Percentiles rank a stretch among this genome's conserved stretches.
These are phyloP conservation scores for Nitzschia sp. DNA, from an alignment of 108 stramenopile genomes.

Conservation along the genomic window DNA sequence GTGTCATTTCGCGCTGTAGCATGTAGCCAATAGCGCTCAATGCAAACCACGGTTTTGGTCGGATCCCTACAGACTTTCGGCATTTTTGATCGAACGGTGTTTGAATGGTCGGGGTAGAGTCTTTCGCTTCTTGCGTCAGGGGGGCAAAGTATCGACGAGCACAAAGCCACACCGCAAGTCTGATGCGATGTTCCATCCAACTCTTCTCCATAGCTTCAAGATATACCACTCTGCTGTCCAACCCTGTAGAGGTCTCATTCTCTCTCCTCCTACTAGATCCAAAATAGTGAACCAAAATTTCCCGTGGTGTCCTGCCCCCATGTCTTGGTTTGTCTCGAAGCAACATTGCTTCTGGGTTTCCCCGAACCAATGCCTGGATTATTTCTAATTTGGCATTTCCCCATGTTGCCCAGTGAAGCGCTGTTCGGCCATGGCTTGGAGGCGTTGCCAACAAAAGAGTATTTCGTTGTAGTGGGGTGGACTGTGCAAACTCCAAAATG, in stretches of 20 bases:
- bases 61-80: constrained; percentile 15
- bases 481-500: constrained; percentile 8
- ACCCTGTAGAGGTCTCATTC: too few relatives aligned
- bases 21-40: constrained; percentile 33
- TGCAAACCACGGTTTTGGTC: constrained; percentile 32
- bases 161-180: constrained; percentile 6
- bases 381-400: constrained; percentile 16
- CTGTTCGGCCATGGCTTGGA: constrained; percentile 23
- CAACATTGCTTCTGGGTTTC: constrained; percentile 24
- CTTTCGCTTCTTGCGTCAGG: neutral
- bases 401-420: constrained; percentile 38
- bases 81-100: constrained; percentile 32
- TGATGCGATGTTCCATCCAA: constrained; percentile 18
- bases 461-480: neutral
- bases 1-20: constrained; percentile 38
- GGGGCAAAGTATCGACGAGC: constrained; percentile 7
- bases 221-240: constrained; percentile 1
- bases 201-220: neutral
- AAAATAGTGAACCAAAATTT: constrained; percentile 23
- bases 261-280: neutral
- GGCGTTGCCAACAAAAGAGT: constrained; percentile 10
- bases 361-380: constrained; percentile 9
- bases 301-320: constrained; percentile 25
- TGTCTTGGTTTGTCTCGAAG: constrained; percentile 9
- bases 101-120: neutral